These are phyloP conservation scores for Atkinsonella texensis DNA, from an alignment of 2,329 filamentous ascomycete species.

Conservation along the genomic window DNA sequence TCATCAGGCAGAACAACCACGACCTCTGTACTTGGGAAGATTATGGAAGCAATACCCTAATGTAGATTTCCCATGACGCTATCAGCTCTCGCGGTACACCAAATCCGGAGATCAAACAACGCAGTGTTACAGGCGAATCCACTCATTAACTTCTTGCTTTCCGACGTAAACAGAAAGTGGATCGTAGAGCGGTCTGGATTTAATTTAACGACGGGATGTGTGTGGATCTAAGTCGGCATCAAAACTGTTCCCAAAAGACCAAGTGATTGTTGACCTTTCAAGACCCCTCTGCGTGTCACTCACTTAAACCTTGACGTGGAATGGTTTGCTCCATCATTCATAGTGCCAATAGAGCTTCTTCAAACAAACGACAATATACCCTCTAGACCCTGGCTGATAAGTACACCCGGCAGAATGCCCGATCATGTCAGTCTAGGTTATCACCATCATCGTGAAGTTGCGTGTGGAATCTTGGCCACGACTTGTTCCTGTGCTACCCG, in stretches of 20 bases:
- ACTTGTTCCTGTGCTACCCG: too few species aligned
- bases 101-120: not conserved
- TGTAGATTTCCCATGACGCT: not conserved
- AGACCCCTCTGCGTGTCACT: too few species aligned
- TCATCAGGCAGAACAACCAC: not conserved
- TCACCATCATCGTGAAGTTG: too few species aligned
- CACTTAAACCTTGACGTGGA: too few species aligned
- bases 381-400: too few species aligned
- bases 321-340: too few species aligned
- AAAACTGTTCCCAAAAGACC: not conserved
- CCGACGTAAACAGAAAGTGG: not conserved
- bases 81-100: too few species aligned
- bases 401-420: too few species aligned
- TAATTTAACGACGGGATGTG: not conserved
- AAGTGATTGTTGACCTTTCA: not conserved
- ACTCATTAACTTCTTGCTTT: not conserved
- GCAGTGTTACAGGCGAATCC: not conserved
- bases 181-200: constrained; percentile 5
- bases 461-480: too few species aligned
- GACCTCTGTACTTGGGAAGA: not conserved
- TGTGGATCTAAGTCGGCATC: not conserved
- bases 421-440: too few species aligned
- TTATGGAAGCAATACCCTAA: not conserved
- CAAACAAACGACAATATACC: too few species aligned
- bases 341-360: too few species aligned